Evolutionary conservation across 768 basidiomycete genomes (phyloP).

Genomic region (Megacollybia marginata): DNA sequence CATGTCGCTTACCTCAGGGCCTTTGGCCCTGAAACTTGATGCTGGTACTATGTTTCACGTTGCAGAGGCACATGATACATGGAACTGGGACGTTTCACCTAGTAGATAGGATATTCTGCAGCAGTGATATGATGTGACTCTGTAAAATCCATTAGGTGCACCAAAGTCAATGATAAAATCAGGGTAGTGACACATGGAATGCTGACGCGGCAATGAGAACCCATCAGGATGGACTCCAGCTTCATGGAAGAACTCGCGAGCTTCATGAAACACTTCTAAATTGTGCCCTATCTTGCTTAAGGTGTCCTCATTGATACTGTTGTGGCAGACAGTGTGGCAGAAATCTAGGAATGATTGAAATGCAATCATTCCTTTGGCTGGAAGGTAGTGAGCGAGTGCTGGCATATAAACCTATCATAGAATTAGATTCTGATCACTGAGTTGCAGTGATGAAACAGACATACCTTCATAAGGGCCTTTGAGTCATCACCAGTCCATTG

Average conservation of each 20-base stretch:
- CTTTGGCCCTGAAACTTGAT: too few relatives aligned
- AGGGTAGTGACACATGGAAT: constrained; percentile 12
- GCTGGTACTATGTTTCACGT: too few relatives aligned
- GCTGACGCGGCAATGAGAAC: constrained; percentile 12
- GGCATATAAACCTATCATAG: constrained; percentile 19
- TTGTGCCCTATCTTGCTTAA: constrained; percentile 6
- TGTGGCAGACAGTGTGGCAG: constrained; percentile 14
- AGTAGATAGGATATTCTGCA: too few relatives aligned
- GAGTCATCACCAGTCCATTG: constrained; percentile 16
- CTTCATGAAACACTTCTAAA: constrained; percentile 6
- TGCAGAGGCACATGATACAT: too few relatives aligned
- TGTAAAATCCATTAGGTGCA: constrained; percentile 13
- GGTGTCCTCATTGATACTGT: constrained; percentile 5
- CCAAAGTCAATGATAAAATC: constrained; percentile 10
- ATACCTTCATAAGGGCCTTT: constrained; percentile 18
- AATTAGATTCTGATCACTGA: background rate
- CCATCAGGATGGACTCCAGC: constrained; percentile 2
- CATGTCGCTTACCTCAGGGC: too few relatives aligned
- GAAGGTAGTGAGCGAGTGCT: constrained; percentile 16
- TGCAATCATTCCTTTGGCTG: constrained; percentile 10
- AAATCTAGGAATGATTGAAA: constrained; percentile 17
- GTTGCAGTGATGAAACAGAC: too few relatives aligned
- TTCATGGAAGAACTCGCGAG: constrained; percentile 7
- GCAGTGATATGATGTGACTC: too few relatives aligned
- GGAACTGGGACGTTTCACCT: too few relatives aligned